These are phyloP conservation scores for Cyberlindnera lachancei DNA, from an alignment of 805 yeast species.

Conservation along the genomic window DNA sequence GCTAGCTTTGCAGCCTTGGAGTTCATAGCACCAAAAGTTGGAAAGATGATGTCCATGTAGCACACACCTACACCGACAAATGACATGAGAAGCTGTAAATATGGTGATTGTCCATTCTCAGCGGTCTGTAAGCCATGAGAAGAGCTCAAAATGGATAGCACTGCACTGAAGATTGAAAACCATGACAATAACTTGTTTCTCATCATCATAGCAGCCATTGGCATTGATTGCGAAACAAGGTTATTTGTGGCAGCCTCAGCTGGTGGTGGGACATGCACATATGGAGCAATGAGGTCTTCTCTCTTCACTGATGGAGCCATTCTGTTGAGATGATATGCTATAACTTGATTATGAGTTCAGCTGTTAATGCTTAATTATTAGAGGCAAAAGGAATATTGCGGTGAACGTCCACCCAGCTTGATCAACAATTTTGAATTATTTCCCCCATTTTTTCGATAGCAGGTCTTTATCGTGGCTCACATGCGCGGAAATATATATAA, in stretches of 20 bases:
- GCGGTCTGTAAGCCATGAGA: constrained; percentile 15
- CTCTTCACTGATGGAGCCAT: constrained; percentile 28
- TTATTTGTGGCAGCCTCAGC: constrained; percentile 35
- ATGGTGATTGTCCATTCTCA: constrained; percentile 34
- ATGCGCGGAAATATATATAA: no score
- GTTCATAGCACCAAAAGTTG: constrained; percentile 23
- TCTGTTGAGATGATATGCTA: not conserved
- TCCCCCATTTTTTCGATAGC: no score
- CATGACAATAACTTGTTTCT: constrained; percentile 43
- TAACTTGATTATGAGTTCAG: not conserved
- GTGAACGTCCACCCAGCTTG: no score
- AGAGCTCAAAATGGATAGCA: constrained; percentile 25
- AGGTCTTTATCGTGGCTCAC: no score
- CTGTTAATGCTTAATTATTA: no score
- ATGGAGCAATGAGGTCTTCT: constrained; percentile 31
- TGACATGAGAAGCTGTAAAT: constrained; percentile 25
- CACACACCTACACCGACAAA: constrained; percentile 36
- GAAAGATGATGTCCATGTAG: constrained; percentile 38
- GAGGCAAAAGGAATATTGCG: no score
- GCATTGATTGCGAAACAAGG: constrained; percentile 49
- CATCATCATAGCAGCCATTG: constrained; percentile 65
- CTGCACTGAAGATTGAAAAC: constrained; percentile 45
- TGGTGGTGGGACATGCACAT: constrained; percentile 42
- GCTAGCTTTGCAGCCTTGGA: constrained; percentile 17
- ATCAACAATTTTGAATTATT: no score